Base-by-base conservation (phyloP, 2,329 filamentous ascomycete species). In the Tympanopsis confertula region DNA sequence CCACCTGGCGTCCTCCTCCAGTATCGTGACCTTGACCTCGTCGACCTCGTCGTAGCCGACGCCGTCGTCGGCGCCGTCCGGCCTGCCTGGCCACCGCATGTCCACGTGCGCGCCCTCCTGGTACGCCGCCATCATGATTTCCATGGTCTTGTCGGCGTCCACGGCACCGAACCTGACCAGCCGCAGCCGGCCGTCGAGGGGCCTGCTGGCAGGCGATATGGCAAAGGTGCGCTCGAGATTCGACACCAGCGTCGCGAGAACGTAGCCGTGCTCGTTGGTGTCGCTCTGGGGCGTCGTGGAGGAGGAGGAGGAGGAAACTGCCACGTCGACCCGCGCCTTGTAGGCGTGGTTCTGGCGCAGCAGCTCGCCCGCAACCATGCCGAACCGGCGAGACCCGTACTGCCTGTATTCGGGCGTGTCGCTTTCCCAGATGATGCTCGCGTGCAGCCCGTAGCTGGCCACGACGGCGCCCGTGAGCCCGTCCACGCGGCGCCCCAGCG, bases 401-500 rank as follows among this genome's bases (percentile, higher is more conserved):
- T 75, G 73, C 43, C 89, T 80, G 57, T 89, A 89, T 45, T 77
- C 81, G 0, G 74, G 65, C 0, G 88, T 93, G 56, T 96, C 89
- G 56, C 84, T 91, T 61, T 95, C 87, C 48, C 85, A 87, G 17
- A 96, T 86, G 3, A 96, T 69, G 30, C 81, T 78, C 20, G 88
- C 85, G 52, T 96, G 89, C 50, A 96, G 77, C 15, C 84, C 89
- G 71, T 93, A 94, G 55, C 83, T 91, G 33, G 80, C 81, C 2
- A 96, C 88, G 17, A 95, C 86, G 18, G 82, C 82, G 19, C 86
- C 88, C 49, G 82, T 72, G 18, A 82, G 62, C 35, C 58, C 54
- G 0, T 54, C 50, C 4, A 66, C 35, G 33, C 1, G 35, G 20
- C 5, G 32, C 2, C 71, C 49, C 3, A 47, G 53, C 37, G 45